Base-by-base conservation (phyloP, 1,284 basidiomycete species). In the Apiotrichum veenhuisii region DNA sequence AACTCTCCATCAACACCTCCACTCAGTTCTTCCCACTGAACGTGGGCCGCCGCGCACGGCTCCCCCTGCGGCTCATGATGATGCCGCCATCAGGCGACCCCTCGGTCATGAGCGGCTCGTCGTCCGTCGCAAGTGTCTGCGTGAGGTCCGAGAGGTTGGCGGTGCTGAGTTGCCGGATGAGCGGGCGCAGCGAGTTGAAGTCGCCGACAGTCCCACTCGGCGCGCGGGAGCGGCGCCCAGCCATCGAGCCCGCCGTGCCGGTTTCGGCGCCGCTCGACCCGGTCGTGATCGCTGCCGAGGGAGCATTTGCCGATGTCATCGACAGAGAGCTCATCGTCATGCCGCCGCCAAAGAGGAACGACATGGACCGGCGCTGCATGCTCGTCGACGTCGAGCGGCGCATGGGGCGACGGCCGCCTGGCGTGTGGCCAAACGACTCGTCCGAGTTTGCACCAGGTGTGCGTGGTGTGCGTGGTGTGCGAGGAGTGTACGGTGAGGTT, bases 301-400 rank as follows among this genome's bases (percentile, higher is more conserved):
- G 34, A 4, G 48, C 46, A 2, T 15, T 33, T 2, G 50, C 27
- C 18, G 50, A 42, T 15, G 50, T 54, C 53, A 57, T 58, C 0
- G 62, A 56, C 45, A 74, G 53, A n/a, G 70, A 69, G 0, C 70
- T 71, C 73, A 75, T 61, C 34, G 36, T 38, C 36, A 49, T 49
- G 36, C 47, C 73, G 8, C 59, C 63, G 23, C 71, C 71, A 30
- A 74, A 75, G 22, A 75, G 57, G 67, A 71, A 72, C 30, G 65
- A 68, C 40, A 61, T 68, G 3, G 69, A 68, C 52, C 72, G 61
- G 34, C 70, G 62, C 42, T 57, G n/a, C 55, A 59, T 36, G 58
- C 52, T 30, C 57, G 54, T 56, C 58, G 64, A 12, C 57, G 60
- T 43, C 54, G 62, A 38, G 51, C 57, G 41, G 59, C 57, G 52